Percentiles rank a stretch among this genome's conserved stretches.
phyloP scores from a whole-genome alignment of 306 rosid species.

The Lathyrus oleraceus region DNA sequence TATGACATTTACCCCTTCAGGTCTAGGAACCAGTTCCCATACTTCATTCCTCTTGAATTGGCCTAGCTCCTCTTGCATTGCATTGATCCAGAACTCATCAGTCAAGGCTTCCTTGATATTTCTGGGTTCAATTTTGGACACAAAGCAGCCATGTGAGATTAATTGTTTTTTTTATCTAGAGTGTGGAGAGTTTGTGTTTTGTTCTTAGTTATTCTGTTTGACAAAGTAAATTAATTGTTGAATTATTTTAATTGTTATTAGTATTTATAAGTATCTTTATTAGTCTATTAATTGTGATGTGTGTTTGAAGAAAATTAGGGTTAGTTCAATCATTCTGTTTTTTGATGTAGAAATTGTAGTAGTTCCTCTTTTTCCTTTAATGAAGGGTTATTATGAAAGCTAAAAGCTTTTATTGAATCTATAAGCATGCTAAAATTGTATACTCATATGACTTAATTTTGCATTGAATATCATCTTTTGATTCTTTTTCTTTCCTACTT shows the following conservation, averaged over 20 bases:
- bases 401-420: conserved; percentile 23
- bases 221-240: background rate
- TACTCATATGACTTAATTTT: conserved; percentile 34
- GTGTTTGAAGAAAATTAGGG: conserved; percentile 28
- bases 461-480: background rate
- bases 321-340: conserved; percentile 21
- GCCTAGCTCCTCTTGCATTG: too few species aligned
- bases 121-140: too few species aligned
- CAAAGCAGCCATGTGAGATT: too few species aligned
- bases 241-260: conserved; percentile 21
- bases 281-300: conserved; percentile 20
- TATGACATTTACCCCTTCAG: too few species aligned
- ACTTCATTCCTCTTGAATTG: too few species aligned
- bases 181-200: background rate
- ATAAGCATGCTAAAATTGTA: conserved; percentile 24
- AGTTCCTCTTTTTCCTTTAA: conserved; percentile 24
- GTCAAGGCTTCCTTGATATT: too few species aligned
- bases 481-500: background rate
- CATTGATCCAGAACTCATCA: too few species aligned
- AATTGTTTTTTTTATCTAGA: conserved; percentile 23
- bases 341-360: conserved; percentile 33
- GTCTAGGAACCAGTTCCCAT: too few species aligned
- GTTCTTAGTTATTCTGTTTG: background rate
- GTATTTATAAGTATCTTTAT: conserved; percentile 31
- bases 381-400: background rate